These are phyloP conservation scores for Solanum hybrid DNA, from an alignment of 305 asterid genomes.

Conservation along the genomic window DNA sequence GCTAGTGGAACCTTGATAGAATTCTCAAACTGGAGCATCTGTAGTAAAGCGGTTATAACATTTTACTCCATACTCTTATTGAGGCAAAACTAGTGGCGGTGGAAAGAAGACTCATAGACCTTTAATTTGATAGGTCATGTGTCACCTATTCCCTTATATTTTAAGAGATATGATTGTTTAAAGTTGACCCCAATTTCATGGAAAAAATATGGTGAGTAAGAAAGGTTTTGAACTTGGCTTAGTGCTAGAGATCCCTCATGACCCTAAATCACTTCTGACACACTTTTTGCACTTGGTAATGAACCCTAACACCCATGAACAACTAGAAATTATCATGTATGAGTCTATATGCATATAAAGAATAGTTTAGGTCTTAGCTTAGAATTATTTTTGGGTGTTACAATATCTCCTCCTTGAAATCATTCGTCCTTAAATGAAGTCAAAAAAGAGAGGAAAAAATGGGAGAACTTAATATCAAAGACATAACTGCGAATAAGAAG, in stretches of 20 bases:
- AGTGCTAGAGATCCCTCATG: not conserved
- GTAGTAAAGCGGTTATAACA: not conserved
- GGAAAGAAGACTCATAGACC: not conserved
- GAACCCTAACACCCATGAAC: not conserved
- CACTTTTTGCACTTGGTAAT: not conserved
- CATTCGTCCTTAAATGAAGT: not conserved
- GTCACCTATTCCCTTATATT: not conserved
- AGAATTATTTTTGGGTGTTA: not conserved
- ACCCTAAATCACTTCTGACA: not conserved
- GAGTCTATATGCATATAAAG: not conserved
- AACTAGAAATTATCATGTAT: not conserved
- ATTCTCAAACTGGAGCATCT: not conserved
- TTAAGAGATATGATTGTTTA: not conserved
- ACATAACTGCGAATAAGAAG: not conserved
- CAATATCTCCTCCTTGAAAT: not conserved
- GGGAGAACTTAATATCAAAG: not conserved
- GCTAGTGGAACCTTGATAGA: not conserved
- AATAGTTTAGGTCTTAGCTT: not conserved
- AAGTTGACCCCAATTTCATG: not conserved
- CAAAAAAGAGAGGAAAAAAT: not conserved
- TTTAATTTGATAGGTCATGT: not conserved
- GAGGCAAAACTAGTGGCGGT: not conserved
- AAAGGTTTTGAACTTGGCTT: not conserved
- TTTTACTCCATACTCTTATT: not conserved
- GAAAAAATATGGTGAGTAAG: too few relatives aligned